These are phyloP conservation scores for Hirschioporus abietinus DNA, from an alignment of 768 basidiomycete genomes.

Conservation along the genomic window DNA sequence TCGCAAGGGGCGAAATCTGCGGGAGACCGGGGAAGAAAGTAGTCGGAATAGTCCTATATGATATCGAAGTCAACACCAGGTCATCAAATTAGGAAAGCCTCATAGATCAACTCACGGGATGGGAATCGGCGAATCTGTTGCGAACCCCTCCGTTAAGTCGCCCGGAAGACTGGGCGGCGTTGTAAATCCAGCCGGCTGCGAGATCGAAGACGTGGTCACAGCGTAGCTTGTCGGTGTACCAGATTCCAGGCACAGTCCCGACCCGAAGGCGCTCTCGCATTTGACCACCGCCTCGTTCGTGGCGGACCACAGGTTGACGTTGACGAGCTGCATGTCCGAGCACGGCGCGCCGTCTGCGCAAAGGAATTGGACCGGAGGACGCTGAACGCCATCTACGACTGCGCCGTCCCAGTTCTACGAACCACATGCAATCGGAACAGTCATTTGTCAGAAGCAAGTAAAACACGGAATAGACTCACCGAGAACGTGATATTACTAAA, in stretches of 20 bases:
- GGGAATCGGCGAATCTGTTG: conserved; percentile 20
- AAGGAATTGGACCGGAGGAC: conserved; percentile 22
- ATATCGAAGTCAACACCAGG: not conserved
- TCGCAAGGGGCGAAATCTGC: conserved; percentile 21
- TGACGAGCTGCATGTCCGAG: conserved; percentile 20
- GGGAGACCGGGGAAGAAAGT: conserved; percentile 21
- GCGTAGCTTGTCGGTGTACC: conserved; percentile 20
- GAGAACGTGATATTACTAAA: conserved; percentile 24
- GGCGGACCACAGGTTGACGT: conserved; percentile 26
- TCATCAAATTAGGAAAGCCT: not conserved
- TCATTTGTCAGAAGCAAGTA: not conserved
- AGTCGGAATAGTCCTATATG: conserved; percentile 20
- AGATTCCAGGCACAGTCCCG: conserved; percentile 21
- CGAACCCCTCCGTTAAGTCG: conserved; percentile 19
- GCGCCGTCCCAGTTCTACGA: conserved; percentile 24
- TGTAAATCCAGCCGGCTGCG: conserved; percentile 23
- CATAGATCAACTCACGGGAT: conserved; percentile 18
- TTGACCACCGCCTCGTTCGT: conserved; percentile 21
- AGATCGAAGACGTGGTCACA: conserved; percentile 17
- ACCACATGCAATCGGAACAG: not conserved
- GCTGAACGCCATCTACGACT: conserved; percentile 20
- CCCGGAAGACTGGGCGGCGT: conserved; percentile 23
- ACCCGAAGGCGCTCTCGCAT: conserved; percentile 26
- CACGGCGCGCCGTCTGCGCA: conserved; percentile 24
- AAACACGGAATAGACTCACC: conserved; percentile 11